These are phyloP conservation scores for Populus tomentosa DNA, from an alignment of 441 rosid species.

Conservation along the genomic window DNA sequence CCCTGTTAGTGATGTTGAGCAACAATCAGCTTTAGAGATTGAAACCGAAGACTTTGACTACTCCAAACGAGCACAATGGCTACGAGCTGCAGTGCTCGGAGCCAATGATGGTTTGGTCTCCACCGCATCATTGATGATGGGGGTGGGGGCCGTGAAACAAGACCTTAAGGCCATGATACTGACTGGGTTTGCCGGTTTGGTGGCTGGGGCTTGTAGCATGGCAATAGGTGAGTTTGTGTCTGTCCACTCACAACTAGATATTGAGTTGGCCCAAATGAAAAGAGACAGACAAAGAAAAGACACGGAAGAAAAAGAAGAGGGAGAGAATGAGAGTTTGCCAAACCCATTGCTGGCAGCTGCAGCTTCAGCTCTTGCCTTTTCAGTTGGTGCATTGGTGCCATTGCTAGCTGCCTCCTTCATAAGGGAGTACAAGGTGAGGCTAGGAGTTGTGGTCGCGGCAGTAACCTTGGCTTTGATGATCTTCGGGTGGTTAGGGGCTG, in stretches of 20 bases:
- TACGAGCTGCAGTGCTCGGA: constrained; percentile 83
- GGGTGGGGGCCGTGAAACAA: constrained; percentile 75
- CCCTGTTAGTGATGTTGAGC: constrained; percentile 35
- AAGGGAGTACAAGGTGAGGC: constrained; percentile 50
- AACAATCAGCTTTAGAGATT: constrained; percentile 16
- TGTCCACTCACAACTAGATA: constrained; percentile 77
- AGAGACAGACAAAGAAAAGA: constrained; percentile 31
- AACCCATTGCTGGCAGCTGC: constrained; percentile 75
- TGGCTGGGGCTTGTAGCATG: constrained; percentile 95
- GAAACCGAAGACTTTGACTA: constrained; percentile 52
- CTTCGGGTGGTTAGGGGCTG: constrained; percentile 75
- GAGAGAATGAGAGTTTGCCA: constrained; percentile 47
- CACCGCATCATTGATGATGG: constrained; percentile 82
- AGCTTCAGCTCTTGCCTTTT: constrained; percentile 77
- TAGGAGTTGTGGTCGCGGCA: constrained; percentile 42
- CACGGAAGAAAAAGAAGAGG: background rate
- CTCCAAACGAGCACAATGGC: constrained; percentile 87
- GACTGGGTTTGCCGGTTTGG: constrained; percentile 78
- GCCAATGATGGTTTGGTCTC: constrained; percentile 90
- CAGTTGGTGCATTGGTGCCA: constrained; percentile 77
- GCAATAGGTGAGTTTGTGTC: constrained; percentile 96
- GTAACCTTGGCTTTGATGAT: constrained; percentile 53
- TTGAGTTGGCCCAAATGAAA: constrained; percentile 64
- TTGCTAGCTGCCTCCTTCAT: constrained; percentile 75
- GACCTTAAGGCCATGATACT: constrained; percentile 77